Conservation (phyloP, 2,329 filamentous ascomycete genomes). For the Chrysoporthe deuterocubensis region DNA sequence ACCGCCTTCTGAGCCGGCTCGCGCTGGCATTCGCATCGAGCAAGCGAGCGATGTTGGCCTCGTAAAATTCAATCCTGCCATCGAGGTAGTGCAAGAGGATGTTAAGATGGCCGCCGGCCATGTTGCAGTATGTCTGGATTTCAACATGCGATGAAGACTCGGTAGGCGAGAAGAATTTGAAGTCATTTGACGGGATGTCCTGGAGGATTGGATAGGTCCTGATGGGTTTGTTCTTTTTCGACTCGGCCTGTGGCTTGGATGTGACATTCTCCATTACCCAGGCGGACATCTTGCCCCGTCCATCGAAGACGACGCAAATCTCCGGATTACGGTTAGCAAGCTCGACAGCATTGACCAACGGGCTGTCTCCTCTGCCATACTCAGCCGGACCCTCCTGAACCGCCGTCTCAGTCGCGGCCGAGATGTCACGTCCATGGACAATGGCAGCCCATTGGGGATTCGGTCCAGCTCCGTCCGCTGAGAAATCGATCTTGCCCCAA, state of each 20-base stretch:
- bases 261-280: conserved; percentile 91
- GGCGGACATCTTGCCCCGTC: conserved; percentile 83
- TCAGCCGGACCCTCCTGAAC: conserved; percentile 62
- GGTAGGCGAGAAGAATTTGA: conserved; percentile 49
- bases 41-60: conserved; percentile 76
- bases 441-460: conserved; percentile 74
- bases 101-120: conserved; percentile 65
- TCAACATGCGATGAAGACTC: conserved; percentile 58
- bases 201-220: conserved; percentile 88
- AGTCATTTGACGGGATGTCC: conserved; percentile 59
- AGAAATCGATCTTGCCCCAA: conserved; percentile 80
- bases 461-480: conserved; percentile 47
- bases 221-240: conserved; percentile 48
- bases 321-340: conserved; percentile 86
- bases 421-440: conserved; percentile 80
- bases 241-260: conserved; percentile 59
- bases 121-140: conserved; percentile 74
- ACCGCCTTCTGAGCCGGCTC: conserved; percentile 63
- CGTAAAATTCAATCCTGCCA: conserved; percentile 81
- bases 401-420: conserved; percentile 74
- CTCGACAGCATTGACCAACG: conserved; percentile 82
- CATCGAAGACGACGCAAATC: conserved; percentile 83
- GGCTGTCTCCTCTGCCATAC: conserved; percentile 68
- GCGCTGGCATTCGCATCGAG: conserved; percentile 72
- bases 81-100: conserved; percentile 84